Evolutionary conservation across 768 basidiomycete species (phyloP).

Genomic region (Asterophora lycoperdoides): DNA sequence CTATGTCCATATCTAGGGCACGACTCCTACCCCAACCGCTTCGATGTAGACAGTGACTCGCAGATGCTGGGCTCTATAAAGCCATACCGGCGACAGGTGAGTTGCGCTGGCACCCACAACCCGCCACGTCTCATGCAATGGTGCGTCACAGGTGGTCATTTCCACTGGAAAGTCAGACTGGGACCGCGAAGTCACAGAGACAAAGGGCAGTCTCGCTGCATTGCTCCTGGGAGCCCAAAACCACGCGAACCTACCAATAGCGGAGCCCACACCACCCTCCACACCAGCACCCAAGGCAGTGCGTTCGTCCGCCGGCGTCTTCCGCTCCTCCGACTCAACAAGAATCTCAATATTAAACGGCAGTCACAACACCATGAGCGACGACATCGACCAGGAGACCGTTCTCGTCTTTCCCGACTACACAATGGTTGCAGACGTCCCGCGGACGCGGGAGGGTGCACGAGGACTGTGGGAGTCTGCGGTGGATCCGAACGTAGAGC

Average conservation of each 20-base stretch:
- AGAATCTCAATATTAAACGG: slow-evolving; percentile 78
- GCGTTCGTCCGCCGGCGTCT: slow-evolving; percentile 47
- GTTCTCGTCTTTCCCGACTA: slow-evolving; percentile 93
- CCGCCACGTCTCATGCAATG: slow-evolving; percentile 1
- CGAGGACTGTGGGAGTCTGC: slow-evolving; percentile 60
- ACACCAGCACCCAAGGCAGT: slow-evolving; percentile 26
- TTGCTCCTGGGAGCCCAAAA: slow-evolving; percentile 39
- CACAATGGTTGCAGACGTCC: slow-evolving; percentile 74
- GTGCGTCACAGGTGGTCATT: slow-evolving; percentile 63
- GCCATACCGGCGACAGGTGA: slow-evolving; percentile 78
- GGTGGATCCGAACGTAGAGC: slow-evolving; percentile 55
- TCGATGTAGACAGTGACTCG: slow-evolving; percentile 75
- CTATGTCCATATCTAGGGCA: slow-evolving; percentile 46
- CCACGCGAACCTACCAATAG: slow-evolving; percentile 22
- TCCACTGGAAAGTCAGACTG: slow-evolving; percentile 91
- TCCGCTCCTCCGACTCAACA: slow-evolving; percentile 49
- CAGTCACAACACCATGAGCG: slow-evolving; percentile 71
- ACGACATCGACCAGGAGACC: slow-evolving; percentile 60
- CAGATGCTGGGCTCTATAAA: slow-evolving; percentile 84
- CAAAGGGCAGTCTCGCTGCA: slow-evolving; percentile 65
- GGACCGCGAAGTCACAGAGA: slow-evolving; percentile 75
- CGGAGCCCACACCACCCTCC: slow-evolving; percentile 23
- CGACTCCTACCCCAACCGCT: slow-evolving; percentile 66
- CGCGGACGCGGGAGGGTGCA: slow-evolving; percentile 60
- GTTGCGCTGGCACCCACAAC: slow-evolving; percentile 6